These are phyloP conservation scores for Xylariaceae sp. DNA, from an alignment of 2,329 filamentous ascomycete genomes.

Conservation along the genomic window DNA sequence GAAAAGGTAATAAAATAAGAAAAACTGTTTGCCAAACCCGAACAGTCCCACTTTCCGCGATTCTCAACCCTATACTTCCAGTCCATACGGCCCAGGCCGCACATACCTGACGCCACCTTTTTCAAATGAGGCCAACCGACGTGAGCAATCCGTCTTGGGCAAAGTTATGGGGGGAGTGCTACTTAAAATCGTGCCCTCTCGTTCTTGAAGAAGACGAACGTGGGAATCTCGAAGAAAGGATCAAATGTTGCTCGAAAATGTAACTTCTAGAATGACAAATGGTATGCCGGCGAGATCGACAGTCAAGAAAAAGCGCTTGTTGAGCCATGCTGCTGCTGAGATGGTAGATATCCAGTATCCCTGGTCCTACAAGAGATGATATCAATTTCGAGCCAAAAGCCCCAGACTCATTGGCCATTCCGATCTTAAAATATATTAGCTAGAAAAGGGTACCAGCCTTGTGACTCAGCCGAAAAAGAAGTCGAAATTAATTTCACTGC, in stretches of 20 bases:
- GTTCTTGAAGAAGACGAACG: conserved; percentile 17
- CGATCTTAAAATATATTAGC: conserved; percentile 11
- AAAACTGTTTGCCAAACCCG: no score
- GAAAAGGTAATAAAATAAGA: no score
- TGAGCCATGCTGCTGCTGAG: conserved; percentile 17
- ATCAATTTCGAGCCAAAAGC: conserved; percentile 14
- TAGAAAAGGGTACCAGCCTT: conserved; percentile 1
- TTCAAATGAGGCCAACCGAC: neutral
- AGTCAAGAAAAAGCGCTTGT: conserved; percentile 18
- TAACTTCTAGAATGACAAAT: conserved; percentile 17
- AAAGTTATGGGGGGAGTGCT: no score
- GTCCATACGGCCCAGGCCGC: neutral
- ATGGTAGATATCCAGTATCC: conserved; percentile 31
- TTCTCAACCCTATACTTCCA: neutral
- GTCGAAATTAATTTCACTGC: conserved; percentile 19
- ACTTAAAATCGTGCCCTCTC: conserved; percentile 6
- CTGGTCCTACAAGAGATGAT: conserved; percentile 27
- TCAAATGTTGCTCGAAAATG: conserved; percentile 13
- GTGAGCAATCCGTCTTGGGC: conserved; percentile 1
- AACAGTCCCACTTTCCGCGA: neutral
- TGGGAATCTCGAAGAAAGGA: conserved; percentile 12
- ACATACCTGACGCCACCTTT: neutral
- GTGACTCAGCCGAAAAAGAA: conserved; percentile 10
- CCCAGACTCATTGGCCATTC: conserved; percentile 13
- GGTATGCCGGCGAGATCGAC: conserved; percentile 21